phyloP scores from a whole-genome alignment of 2,329 filamentous ascomycete genomes.

The Aquanectria penicillioides region DNA sequence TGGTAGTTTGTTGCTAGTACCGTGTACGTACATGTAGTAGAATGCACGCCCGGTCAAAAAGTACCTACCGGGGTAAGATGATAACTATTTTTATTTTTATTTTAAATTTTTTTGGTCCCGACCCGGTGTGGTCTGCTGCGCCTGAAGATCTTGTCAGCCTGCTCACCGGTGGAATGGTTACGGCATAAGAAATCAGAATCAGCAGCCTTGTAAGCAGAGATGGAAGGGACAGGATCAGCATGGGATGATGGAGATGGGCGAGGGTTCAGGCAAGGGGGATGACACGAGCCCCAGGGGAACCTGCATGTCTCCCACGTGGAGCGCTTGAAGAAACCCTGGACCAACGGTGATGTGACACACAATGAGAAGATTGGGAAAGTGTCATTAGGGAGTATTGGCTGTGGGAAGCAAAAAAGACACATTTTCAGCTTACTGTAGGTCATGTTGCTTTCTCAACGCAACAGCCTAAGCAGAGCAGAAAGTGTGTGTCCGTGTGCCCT shows the following conservation, averaged over 20 bases:
- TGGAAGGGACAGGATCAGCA: constrained; percentile 15
- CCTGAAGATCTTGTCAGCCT: constrained; percentile 7
- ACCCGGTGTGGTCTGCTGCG: background rate
- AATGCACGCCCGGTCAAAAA: background rate
- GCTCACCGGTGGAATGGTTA: constrained; percentile 7
- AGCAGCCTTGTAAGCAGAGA: constrained; percentile 8
- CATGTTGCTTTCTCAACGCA: constrained; percentile 2
- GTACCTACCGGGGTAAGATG: too few species aligned
- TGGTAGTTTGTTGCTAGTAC: background rate
- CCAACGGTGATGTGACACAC: constrained; percentile 21
- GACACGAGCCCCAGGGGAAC: constrained; percentile 34
- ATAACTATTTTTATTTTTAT: too few species aligned
- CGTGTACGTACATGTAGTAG: background rate
- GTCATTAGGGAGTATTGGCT: background rate
- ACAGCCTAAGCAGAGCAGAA: constrained; percentile 7
- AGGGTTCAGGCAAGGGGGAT: constrained; percentile 22
- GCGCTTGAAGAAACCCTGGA: constrained; percentile 6
- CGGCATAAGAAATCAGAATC: constrained; percentile 8
- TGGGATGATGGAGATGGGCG: constrained; percentile 1
- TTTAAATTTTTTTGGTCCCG: constrained; percentile 3
- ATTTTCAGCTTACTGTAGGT: too few species aligned
- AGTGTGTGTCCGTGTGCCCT: constrained; percentile 29
- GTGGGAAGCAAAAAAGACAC: background rate
- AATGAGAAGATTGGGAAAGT: constrained; percentile 6
- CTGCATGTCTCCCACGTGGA: constrained; percentile 40